Percentiles rank a stretch among this genome's conserved stretches.
Evolutionary conservation across 306 rosid genomes (phyloP).

Genomic region (Inga leiocalycina): DNA sequence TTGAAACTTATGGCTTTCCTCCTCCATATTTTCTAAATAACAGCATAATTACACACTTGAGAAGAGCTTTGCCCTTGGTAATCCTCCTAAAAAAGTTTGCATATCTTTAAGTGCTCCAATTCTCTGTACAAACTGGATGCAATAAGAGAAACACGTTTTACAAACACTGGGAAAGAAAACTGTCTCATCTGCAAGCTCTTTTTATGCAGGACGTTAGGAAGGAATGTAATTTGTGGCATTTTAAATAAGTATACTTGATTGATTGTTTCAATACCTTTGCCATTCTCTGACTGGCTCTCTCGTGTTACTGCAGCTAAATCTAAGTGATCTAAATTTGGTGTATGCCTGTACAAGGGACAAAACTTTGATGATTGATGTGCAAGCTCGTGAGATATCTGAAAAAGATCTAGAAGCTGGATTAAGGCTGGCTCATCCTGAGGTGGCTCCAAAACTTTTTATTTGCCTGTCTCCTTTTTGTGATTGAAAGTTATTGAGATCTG

Average conservation of each 20-base stretch:
- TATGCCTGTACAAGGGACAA: conserved; percentile 96
- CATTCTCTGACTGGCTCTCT: conserved; percentile 33
- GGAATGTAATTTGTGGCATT: background rate
- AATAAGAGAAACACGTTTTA: background rate
- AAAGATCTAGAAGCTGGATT: conserved; percentile 89
- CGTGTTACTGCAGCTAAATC: conserved; percentile 66
- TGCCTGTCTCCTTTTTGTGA: background rate
- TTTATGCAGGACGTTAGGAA: background rate
- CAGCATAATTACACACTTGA: background rate
- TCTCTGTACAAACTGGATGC: background rate
- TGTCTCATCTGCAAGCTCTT: conserved; percentile 6
- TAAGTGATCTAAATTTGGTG: conserved; percentile 92
- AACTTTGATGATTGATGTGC: conserved; percentile 96
- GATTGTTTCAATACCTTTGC: conserved; percentile 24
- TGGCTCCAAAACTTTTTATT: conserved; percentile 42
- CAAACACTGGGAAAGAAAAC: conserved; percentile 6
- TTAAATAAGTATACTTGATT: conserved; percentile 4
- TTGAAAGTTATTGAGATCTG: conserved; percentile 39
- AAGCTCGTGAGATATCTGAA: conserved; percentile 92
- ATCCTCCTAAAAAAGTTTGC: background rate
- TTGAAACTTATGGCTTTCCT: background rate
- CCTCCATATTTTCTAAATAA: background rate
- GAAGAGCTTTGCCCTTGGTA: background rate
- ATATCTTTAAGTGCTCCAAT: background rate
- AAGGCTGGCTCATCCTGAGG: conserved; percentile 95